Conservation (phyloP, 2,329 filamentous ascomycete genomes). For the Ceratocystis destructans region DNA sequence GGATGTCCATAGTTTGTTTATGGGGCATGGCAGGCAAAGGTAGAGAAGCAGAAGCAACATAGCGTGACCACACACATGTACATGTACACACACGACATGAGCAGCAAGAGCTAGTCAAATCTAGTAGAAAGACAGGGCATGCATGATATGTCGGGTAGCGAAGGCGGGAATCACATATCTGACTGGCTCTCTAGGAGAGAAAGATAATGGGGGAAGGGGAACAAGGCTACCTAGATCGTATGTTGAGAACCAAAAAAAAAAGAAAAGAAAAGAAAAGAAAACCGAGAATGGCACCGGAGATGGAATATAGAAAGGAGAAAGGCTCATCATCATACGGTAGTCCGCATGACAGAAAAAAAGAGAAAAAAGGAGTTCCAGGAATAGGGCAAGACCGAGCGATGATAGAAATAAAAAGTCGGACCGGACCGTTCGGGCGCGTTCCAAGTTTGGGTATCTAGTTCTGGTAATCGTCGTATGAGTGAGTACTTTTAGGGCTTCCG, state of each 20-base stretch:
- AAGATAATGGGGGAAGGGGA: background rate
- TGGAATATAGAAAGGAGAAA: background rate
- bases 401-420: slow-evolving; percentile 1
- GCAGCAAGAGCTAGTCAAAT: slow-evolving; percentile 7
- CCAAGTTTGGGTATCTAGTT: slow-evolving; percentile 14
- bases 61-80: background rate
- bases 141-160: background rate
- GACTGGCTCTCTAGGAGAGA: background rate
- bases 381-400: background rate
- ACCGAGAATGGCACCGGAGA: background rate
- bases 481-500: slow-evolving; percentile 10
- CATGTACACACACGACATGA: background rate
- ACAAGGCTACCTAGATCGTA: slow-evolving; percentile 16
- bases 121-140: slow-evolving; percentile 1
- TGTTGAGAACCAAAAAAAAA: background rate
- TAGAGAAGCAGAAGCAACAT: background rate
- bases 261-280: too few relatives aligned
- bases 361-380: background rate
- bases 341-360: background rate
- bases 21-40: background rate
- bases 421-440: background rate
- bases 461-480: slow-evolving; percentile 11
- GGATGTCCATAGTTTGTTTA: background rate
- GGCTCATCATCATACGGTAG: background rate
- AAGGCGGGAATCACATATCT: background rate